Evolutionary conservation across 192 early-diverging fungal genomes (phyloP), one percentile per base, ranked within the genome.

Genomic region (Pilaira anomala): DNA sequence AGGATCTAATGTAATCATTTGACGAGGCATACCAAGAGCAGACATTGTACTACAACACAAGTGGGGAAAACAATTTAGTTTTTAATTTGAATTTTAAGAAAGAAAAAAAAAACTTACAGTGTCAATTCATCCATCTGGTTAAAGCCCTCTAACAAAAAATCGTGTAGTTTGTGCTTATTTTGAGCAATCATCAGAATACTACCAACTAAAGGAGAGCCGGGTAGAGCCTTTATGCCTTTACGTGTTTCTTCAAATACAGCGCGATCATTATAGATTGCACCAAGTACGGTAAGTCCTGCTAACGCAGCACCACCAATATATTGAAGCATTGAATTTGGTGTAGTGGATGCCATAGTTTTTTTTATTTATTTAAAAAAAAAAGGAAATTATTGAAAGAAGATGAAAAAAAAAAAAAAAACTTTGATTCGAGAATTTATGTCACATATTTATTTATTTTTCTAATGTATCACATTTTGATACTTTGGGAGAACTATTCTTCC

Each of bases 1-100:
- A 9, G 73, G 73, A 66, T 75, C 73, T 1, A 63, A 13, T 16
- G 68, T 69, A 18, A 30, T 44, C 24, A 75, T 70, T 24, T 75
- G 67, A 19, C 68, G 62, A 30, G 73, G 73, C 40, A 75, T 50
- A 46, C 62, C 63, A 3, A 75, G 48, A 36, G 63, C 60, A 21
- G 73, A 69, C 52, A 75, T 18, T 14, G 64, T 66, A 2, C 73
- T 75, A 19, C 1, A 57, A 16, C 33, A 41, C 9, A 36, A n/a
- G n/a, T n/a, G n/a, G n/a, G n/a, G n/a, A n/a, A n/a, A n/a, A n/a
- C n/a, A n/a, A n/a, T 29, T 21, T 39, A 9, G 18, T 56, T 14
- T 12, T 21, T 46, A 5, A 6, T 46, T n/a, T 18, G 44, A 6
- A n/a, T 46, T 18, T 18, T 18, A 46, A 46, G 6, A 25, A 51